Base-by-base conservation (phyloP, 306 rosid species). In the Castanopsis chinensis region DNA sequence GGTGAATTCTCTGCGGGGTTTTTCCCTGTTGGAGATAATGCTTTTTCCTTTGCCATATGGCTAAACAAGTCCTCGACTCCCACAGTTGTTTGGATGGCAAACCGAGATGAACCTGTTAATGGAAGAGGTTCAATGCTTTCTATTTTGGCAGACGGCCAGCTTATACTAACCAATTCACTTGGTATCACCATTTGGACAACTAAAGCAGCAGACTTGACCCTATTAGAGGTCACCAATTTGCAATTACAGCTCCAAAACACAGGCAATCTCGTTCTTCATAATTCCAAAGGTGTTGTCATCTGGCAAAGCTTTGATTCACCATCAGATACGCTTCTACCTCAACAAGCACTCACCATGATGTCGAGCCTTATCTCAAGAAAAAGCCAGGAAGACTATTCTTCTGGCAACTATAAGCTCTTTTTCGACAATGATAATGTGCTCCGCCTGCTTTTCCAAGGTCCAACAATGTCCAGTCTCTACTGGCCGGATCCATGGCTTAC, bases 261-360 rank as follows among this genome's bases (percentile, higher is more conserved):
- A 10, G 91, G 93, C 5, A 89, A 89, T 78, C 87, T 90, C 43
- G 74, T 86, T 3, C 81, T 92, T 5, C 59, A 1, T 1, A 52
- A 57, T 58, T 64, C 27, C 4, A 57, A 59, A 17, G 30, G 5
- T 15, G 13, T 17, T 4, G 23, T 86, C 78, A 49, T 86, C 17
- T 92, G 94, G 94, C 83, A 85, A 55, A 88, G 91, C 83, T 87
- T 90, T 52, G 83, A 77, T 49, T 87, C 70, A 1, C 97, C 91
- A 0, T 90, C 89, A 0, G 92, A 88, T 21, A 90, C 92, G 5
- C 85, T 87, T 80, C 88, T 92, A 2, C 80, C 87, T 0, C 86
- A 78, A 28, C 89, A 84, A 77, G 2, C 80, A 10, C 20, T 90
- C 1, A 86, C 89, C 3, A 75, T 78, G 45, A 18, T 41, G 19